A percentile compares a stretch with the other conserved stretches of the same genome.
Evolutionary conservation across 2,329 filamentous ascomycete genomes (phyloP).

Genomic region (Alternaria incomplexa): DNA sequence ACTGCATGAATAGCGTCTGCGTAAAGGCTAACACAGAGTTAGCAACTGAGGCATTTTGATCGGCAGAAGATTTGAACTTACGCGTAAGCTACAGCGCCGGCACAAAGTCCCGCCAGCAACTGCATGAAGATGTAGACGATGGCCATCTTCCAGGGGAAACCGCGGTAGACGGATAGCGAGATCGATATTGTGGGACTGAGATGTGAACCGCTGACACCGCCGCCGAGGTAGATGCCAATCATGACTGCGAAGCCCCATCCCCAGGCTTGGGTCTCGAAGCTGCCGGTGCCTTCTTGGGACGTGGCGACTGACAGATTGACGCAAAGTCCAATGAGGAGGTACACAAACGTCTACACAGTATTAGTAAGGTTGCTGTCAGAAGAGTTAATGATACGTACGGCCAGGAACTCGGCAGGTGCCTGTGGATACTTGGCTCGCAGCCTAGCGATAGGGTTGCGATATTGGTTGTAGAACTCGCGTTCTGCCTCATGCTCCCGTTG

Average conservation of each 20-base stretch:
- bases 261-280: conserved; percentile 40
- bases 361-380: neutral
- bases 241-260: conserved; percentile 63
- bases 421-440: conserved; percentile 61
- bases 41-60: conserved; percentile 30
- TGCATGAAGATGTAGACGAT: conserved; percentile 60
- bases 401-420: conserved; percentile 61
- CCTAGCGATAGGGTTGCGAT: conserved; percentile 59
- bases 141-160: conserved; percentile 62
- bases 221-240: conserved; percentile 55
- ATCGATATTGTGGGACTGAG: conserved; percentile 57
- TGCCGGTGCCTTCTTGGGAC: conserved; percentile 50
- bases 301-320: conserved; percentile 58
- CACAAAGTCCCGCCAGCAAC: conserved; percentile 59
- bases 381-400: conserved; percentile 37
- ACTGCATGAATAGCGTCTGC: conserved; percentile 65
- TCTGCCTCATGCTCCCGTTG: conserved; percentile 54
- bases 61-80: conserved; percentile 52
- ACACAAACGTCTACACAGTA: conserved; percentile 28
- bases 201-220: conserved; percentile 57
- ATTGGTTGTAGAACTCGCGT: conserved; percentile 55
- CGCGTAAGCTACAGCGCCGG: conserved; percentile 50
- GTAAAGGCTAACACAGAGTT: conserved; percentile 22
- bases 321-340: conserved; percentile 55
- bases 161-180: conserved; percentile 59